Evolutionary conservation across 495 filamentous ascomycete genomes (phyloP).

Genomic region (Daldinia loculata): DNA sequence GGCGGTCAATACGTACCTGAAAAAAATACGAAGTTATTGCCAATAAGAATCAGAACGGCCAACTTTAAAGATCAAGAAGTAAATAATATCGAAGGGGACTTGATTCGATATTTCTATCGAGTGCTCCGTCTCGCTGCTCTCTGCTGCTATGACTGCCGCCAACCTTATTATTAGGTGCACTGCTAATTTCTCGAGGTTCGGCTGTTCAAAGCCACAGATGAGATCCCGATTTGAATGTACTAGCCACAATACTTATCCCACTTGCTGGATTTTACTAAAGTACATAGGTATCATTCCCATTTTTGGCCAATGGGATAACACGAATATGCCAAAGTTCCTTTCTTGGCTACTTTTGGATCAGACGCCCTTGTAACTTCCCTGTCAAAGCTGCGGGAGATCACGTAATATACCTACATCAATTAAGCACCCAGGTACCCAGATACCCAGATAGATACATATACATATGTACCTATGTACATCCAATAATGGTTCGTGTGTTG

Average conservation of each 20-base stretch:
- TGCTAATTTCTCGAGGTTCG: constrained; percentile 42
- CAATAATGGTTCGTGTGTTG: constrained; percentile 19
- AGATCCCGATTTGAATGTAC: constrained; percentile 4
- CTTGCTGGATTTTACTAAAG: constrained; percentile 17
- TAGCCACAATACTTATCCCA: constrained; percentile 32
- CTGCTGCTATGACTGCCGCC: not conserved
- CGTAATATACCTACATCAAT: not conserved
- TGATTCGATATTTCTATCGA: not conserved
- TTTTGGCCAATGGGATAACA: constrained; percentile 37
- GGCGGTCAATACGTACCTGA: not conserved
- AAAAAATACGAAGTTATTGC: not conserved
- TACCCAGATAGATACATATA: too few relatives aligned
- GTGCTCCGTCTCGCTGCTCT: not conserved
- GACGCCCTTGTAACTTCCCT: not conserved
- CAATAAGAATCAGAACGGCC: not conserved
- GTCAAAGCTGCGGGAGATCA: constrained; percentile 14
- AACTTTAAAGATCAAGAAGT: not conserved
- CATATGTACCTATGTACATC: constrained; percentile 2
- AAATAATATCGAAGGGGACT: not conserved
- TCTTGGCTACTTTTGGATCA: constrained; percentile 18
- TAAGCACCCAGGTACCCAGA: not conserved
- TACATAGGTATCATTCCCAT: constrained; percentile 6
- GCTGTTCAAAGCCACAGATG: not conserved
- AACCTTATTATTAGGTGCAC: not conserved
- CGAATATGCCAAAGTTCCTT: not conserved